Evolutionary conservation across 805 yeast species (phyloP).

Genomic region (Danielozyma ontarioensis): DNA sequence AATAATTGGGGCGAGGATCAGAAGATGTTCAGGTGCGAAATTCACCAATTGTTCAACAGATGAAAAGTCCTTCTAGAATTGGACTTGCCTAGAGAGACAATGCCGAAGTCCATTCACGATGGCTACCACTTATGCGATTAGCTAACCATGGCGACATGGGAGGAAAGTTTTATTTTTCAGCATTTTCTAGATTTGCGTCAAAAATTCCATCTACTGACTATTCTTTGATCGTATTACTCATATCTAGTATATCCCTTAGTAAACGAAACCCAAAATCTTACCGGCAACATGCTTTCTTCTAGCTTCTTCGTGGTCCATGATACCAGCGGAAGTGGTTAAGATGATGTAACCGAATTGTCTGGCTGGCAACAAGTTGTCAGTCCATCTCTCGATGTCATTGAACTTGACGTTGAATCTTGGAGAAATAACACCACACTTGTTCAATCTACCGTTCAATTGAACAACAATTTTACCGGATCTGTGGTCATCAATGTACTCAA

Average conservation of each 20-base stretch:
- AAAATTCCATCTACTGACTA: no score
- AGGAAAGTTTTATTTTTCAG: no score
- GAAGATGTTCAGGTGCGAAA: no score
- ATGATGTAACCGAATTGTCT: conserved; percentile 98
- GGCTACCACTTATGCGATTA: no score
- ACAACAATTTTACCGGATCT: conserved; percentile 97
- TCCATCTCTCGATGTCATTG: conserved; percentile 96
- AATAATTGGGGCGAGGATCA: no score
- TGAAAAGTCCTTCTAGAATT: no score
- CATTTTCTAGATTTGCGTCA: no score
- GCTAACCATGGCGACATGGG: no score
- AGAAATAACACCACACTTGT: conserved; percentile 98
- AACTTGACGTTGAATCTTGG: conserved; percentile 98
- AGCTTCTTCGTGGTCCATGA: conserved; percentile 99
- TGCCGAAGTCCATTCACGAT: no score
- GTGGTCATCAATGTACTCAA: conserved; percentile 98
- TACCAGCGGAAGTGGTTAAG: conserved; percentile 98
- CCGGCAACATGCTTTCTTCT: conserved; percentile 99
- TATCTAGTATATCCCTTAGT: conserved; percentile 58
- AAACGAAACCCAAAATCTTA: conserved; percentile 96
- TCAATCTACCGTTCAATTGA: conserved; percentile 95
- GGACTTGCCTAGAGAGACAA: no score
- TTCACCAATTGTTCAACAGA: no score
- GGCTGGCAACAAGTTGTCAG: conserved; percentile 96
- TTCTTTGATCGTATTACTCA: no score